phyloP scores from a whole-genome alignment of 257 asterid species.

The Ligustrum vulgare region DNA sequence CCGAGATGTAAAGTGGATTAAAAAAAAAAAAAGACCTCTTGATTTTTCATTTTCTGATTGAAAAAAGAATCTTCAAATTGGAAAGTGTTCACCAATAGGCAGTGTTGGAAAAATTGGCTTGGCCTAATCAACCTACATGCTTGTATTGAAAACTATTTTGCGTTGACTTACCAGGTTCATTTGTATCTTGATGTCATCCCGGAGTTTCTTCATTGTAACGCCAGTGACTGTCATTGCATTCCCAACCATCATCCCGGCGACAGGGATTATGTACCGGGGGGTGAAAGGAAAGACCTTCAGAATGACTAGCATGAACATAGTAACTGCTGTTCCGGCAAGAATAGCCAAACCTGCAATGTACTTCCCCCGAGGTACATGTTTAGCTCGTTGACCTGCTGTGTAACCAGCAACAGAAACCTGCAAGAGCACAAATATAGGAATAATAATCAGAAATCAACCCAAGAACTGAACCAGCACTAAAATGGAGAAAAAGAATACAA shows the following conservation, averaged over 20 bases:
- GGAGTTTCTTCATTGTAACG: constrained; percentile 85
- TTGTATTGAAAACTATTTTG: background rate
- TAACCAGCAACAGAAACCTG: constrained; percentile 82
- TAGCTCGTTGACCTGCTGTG: constrained; percentile 92
- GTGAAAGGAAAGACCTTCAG: constrained; percentile 82
- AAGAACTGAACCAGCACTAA: background rate
- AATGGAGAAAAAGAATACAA: background rate
- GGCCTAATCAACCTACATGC: background rate
- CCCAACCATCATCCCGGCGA: constrained; percentile 97
- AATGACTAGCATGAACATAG: constrained; percentile 58
- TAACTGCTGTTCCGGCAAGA: constrained; percentile 65
- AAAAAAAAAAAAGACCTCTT: no score
- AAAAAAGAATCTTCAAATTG: no score
- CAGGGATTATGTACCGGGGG: constrained; percentile 82
- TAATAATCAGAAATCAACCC: background rate
- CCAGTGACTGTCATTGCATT: constrained; percentile 95
- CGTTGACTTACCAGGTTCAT: constrained; percentile 45
- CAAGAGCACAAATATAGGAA: background rate
- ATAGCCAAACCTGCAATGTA: constrained; percentile 82
- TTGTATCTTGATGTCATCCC: constrained; percentile 89
- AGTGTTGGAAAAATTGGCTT: background rate
- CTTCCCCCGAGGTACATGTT: constrained; percentile 82
- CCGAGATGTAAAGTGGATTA: no score
- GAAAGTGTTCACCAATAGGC: background rate
- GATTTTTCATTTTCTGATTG: no score